Conservation (phyloP, 768 basidiomycete genomes). For the Hygrocybe coccinea region DNA sequence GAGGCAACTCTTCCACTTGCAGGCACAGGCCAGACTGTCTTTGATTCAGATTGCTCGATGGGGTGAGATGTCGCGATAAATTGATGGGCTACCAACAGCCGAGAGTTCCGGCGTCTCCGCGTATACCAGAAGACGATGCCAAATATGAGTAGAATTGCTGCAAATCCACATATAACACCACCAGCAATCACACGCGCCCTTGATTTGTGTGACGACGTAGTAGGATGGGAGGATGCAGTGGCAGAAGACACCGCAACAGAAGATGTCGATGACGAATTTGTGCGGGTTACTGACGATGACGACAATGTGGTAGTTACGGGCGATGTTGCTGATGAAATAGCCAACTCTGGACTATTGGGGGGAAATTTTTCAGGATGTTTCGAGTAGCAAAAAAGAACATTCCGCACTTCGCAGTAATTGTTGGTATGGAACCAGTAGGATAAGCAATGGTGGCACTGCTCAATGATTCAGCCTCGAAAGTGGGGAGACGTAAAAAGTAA, state of each 20-base stretch:
- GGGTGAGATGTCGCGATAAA: neutral
- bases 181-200: neutral
- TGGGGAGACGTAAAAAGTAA: neutral
- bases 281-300: neutral
- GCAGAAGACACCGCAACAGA: neutral
- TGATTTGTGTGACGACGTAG: neutral
- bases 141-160: neutral
- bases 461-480: neutral
- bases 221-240: neutral
- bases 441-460: neutral
- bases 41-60: neutral
- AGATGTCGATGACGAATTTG: neutral
- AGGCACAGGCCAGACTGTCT: neutral
- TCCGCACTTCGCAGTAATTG: neutral
- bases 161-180: neutral
- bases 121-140: neutral
- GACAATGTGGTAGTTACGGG: neutral
- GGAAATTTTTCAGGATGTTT: neutral
- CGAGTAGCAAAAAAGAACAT: neutral
- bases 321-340: neutral
- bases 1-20: too few relatives aligned
- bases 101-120: neutral
- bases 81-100: neutral
- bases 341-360: neutral
- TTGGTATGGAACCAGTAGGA: neutral